Conservation (phyloP, 371 early-diverging fungal species). For the Actinomucor elegans region DNA sequence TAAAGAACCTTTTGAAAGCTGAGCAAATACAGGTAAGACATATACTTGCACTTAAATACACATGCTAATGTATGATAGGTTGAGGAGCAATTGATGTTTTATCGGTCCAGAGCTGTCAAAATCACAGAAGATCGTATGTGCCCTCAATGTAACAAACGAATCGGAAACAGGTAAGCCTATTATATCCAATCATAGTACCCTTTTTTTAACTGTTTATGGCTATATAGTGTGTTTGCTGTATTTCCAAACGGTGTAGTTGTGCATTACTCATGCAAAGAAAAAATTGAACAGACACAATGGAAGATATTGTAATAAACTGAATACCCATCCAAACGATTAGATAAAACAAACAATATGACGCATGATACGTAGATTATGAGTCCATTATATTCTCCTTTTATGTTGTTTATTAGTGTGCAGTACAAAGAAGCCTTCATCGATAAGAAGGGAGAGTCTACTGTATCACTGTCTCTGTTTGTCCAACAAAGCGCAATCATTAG, state of each 20-base stretch:
- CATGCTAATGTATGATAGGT: constrained; percentile 39
- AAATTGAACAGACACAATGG: constrained; percentile 55
- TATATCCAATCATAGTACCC: background rate
- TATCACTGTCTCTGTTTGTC: no score
- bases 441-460: no score
- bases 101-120: constrained; percentile 65
- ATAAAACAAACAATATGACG: no score
- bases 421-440: no score
- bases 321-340: no score
- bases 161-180: constrained; percentile 66
- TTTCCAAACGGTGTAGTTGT: constrained; percentile 75
- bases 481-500: no score
- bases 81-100: constrained; percentile 67
- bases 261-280: constrained; percentile 78
- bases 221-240: constrained; percentile 68
- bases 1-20: constrained; percentile 69
- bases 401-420: no score
- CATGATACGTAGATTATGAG: no score
- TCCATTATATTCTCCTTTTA: no score
- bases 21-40: constrained; percentile 64
- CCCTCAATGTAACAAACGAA: constrained; percentile 76
- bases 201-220: background rate
- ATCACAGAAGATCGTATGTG: constrained; percentile 83
- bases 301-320: constrained; percentile 27
- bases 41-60: background rate